Evolutionary conservation across 495 filamentous ascomycete species (phyloP).

Genomic region (Aspergillus nidulans): DNA sequence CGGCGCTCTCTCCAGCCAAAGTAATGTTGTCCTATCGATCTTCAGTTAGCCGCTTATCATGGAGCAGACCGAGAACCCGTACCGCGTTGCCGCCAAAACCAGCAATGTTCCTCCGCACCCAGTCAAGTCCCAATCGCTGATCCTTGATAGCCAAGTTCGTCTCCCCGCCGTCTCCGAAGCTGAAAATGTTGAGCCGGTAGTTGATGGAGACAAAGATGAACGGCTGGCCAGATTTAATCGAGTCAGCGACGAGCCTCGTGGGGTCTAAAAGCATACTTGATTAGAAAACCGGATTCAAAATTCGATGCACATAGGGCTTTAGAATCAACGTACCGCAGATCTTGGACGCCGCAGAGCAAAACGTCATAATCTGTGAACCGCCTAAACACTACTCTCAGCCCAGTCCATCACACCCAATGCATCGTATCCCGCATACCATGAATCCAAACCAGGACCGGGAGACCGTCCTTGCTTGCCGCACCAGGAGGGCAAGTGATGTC

Average conservation of each 20-base stretch:
- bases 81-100: slow-evolving; percentile 63
- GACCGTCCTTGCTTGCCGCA: not conserved
- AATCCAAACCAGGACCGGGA: slow-evolving; percentile 44
- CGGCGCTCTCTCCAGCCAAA: slow-evolving; percentile 36
- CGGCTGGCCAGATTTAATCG: slow-evolving; percentile 34
- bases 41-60: not conserved
- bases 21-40: slow-evolving; percentile 30
- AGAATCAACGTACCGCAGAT: slow-evolving; percentile 29
- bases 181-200: slow-evolving; percentile 63
- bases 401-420: not conserved
- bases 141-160: slow-evolving; percentile 60
- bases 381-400: slow-evolving; percentile 17
- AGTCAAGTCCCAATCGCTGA: slow-evolving; percentile 61
- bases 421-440: slow-evolving; percentile 25
- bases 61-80: slow-evolving; percentile 1
- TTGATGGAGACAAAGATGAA: slow-evolving; percentile 61
- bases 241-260: slow-evolving; percentile 32
- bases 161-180: slow-evolving; percentile 51
- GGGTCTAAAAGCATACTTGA: slow-evolving; percentile 21
- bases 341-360: slow-evolving; percentile 38
- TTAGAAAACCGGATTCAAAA: not conserved
- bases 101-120: slow-evolving; percentile 52
- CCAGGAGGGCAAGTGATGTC: slow-evolving; percentile 35
- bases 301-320: not conserved
- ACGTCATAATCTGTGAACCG: slow-evolving; percentile 38